phyloP scores from a whole-genome alignment of 2,329 filamentous ascomycete species.

The Exophiala mesophila region DNA sequence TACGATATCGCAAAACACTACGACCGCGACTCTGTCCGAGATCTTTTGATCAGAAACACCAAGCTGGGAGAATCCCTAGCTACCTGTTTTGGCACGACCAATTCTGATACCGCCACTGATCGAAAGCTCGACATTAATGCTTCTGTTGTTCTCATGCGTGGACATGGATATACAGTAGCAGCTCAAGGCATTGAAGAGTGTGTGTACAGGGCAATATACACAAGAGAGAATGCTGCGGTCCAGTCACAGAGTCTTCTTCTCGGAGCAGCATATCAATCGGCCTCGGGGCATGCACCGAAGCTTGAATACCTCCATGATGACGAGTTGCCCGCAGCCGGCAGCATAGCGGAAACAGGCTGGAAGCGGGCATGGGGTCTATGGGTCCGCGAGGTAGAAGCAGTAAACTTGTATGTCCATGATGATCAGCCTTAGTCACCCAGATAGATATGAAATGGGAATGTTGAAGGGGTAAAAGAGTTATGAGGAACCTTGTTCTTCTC shows the following conservation, averaged over 20 bases:
- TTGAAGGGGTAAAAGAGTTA: too few species aligned
- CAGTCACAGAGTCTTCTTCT: constrained; percentile 31
- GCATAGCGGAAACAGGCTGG: neutral
- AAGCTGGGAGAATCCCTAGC: constrained; percentile 36
- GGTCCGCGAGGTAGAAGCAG: constrained; percentile 1
- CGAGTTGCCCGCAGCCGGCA: neutral
- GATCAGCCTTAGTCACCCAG: too few species aligned
- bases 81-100: too few species aligned
- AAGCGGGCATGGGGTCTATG: neutral
- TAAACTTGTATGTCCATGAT: neutral
- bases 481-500: too few species aligned
- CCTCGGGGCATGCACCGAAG: too few species aligned
- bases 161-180: constrained; percentile 42
- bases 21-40: constrained; percentile 28
- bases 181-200: constrained; percentile 37
- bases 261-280: neutral
- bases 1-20: constrained; percentile 33
- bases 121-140: too few species aligned
- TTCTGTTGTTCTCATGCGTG: constrained; percentile 45
- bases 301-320: neutral
- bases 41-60: constrained; percentile 37
- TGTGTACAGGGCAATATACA: constrained; percentile 43
- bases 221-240: constrained; percentile 40
- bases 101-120: too few species aligned
- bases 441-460: too few species aligned